A percentile compares a stretch with the other conserved stretches of the same genome.
These are phyloP conservation scores for Uronychia setigera DNA, from an alignment of 73 alveolate species.

Conservation along the genomic window DNA sequence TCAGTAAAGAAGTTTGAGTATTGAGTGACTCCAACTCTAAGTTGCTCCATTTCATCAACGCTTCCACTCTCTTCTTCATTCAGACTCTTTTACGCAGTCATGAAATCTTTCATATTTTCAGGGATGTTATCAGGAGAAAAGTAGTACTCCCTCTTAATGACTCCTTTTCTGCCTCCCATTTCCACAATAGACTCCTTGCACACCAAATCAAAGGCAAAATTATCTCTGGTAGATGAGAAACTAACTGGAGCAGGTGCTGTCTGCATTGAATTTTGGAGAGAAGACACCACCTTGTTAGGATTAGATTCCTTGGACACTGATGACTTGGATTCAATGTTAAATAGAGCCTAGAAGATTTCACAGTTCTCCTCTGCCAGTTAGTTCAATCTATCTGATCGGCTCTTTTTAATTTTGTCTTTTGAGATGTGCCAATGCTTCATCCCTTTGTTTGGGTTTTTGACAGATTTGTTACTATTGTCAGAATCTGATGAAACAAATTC, in stretches of 20 bases:
- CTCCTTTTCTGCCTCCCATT: slow-evolving; percentile 14
- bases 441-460: no score
- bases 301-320: slow-evolving; percentile 26
- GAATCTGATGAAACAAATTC: not conserved
- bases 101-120: slow-evolving; percentile 53
- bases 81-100: slow-evolving; percentile 2
- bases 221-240: slow-evolving; percentile 78
- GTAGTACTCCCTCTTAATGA: slow-evolving; percentile 61
- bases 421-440: not conserved
- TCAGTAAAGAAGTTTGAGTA: slow-evolving; percentile 71
- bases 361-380: not conserved
- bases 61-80: not conserved
- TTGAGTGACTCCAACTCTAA: slow-evolving; percentile 61
- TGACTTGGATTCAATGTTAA: not conserved
- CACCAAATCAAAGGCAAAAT: slow-evolving; percentile 76
- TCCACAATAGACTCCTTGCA: slow-evolving; percentile 25
- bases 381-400: not conserved
- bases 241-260: slow-evolving; percentile 22
- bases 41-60: not conserved
- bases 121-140: slow-evolving; percentile 77
- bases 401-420: not conserved
- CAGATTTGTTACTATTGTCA: no score
- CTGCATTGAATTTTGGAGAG: not conserved
- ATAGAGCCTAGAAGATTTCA: not conserved
- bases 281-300: slow-evolving; percentile 15